A percentile compares a stretch with the other conserved stretches of the same genome.
These are phyloP conservation scores for Rhodotorula toruloides DNA, from an alignment of 768 basidiomycete species.

Conservation along the genomic window DNA sequence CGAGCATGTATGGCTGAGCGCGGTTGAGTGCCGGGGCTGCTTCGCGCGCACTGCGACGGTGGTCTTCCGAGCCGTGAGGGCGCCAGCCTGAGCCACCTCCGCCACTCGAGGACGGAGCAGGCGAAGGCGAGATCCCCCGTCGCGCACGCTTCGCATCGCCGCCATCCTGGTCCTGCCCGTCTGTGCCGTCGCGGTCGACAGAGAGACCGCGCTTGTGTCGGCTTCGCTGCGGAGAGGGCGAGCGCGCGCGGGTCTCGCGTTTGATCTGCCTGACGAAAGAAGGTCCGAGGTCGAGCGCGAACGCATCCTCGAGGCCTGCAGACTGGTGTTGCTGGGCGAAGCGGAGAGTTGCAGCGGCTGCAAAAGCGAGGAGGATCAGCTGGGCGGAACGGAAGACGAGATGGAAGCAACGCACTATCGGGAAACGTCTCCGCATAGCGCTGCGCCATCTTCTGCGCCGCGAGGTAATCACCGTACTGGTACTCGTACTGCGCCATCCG, in stretches of 20 bases:
- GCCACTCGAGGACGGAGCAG: constrained; percentile 27
- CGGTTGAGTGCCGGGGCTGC: constrained; percentile 39
- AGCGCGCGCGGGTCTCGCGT: constrained; percentile 9
- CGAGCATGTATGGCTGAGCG: constrained; percentile 50
- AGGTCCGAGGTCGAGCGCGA: constrained; percentile 72
- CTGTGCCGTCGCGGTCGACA: constrained; percentile 32
- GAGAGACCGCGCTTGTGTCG: constrained; percentile 37
- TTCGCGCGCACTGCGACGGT: constrained; percentile 25
- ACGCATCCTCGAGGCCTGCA: constrained; percentile 78
- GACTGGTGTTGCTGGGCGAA: constrained; percentile 52
- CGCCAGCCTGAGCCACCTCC: constrained; percentile 44
- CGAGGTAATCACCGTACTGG: constrained; percentile 84
- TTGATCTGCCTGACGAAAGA: constrained; percentile 8
- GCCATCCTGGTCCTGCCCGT: constrained; percentile 45
- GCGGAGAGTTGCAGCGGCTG: constrained; percentile 84
- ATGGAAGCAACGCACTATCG: constrained; percentile 56
- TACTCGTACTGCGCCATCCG: constrained; percentile 94
- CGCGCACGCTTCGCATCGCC: constrained; percentile 17
- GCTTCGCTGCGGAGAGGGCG: constrained; percentile 12
- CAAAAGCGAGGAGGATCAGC: neutral
- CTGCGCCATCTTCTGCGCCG: constrained; percentile 79
- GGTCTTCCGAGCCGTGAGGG: constrained; percentile 28
- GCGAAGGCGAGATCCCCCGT: constrained; percentile 9
- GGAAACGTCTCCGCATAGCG: constrained; percentile 84
- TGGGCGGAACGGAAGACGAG: constrained; percentile 1